Percentiles rank a stretch among this genome's conserved stretches.
These are phyloP conservation scores for Rhizoctonia solani DNA, from an alignment of 1,284 basidiomycete genomes.

Conservation along the genomic window DNA sequence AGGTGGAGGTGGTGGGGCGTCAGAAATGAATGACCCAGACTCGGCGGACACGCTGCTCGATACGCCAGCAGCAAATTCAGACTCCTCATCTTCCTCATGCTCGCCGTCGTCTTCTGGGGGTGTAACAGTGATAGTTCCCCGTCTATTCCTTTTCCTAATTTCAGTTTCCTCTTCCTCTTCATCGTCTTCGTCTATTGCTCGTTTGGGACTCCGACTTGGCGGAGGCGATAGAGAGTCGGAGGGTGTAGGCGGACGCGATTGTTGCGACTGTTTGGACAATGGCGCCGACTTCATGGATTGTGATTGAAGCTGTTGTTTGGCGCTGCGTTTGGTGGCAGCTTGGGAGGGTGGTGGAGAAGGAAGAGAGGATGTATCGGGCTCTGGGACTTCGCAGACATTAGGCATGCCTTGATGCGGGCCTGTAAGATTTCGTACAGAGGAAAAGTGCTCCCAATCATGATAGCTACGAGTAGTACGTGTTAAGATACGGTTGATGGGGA, in stretches of 20 bases:
- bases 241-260: slow-evolving; percentile 48
- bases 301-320: slow-evolving; percentile 16
- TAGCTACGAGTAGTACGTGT: slow-evolving; percentile 59
- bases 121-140: background rate
- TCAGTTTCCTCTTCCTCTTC: background rate
- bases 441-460: slow-evolving; percentile 93
- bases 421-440: slow-evolving; percentile 83
- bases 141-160: background rate
- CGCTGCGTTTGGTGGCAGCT: slow-evolving; percentile 32
- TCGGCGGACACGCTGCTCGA: slow-evolving; percentile 36
- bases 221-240: slow-evolving; percentile 51
- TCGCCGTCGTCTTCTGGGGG: slow-evolving; percentile 48
- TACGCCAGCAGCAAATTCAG: slow-evolving; percentile 40
- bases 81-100: slow-evolving; percentile 43
- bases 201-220: slow-evolving; percentile 18
- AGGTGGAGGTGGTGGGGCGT: slow-evolving; percentile 45
- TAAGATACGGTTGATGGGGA: slow-evolving; percentile 4
- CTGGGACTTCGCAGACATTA: slow-evolving; percentile 50
- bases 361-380: slow-evolving; percentile 40
- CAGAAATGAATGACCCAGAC: slow-evolving; percentile 43
- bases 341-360: slow-evolving; percentile 34
- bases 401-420: slow-evolving; percentile 84
- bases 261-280: slow-evolving; percentile 38
- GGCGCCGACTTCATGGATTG: no score
- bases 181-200: slow-evolving; percentile 16